phyloP scores from a whole-genome alignment of 1,139 yeast species.

The Kodamaea plutei region DNA sequence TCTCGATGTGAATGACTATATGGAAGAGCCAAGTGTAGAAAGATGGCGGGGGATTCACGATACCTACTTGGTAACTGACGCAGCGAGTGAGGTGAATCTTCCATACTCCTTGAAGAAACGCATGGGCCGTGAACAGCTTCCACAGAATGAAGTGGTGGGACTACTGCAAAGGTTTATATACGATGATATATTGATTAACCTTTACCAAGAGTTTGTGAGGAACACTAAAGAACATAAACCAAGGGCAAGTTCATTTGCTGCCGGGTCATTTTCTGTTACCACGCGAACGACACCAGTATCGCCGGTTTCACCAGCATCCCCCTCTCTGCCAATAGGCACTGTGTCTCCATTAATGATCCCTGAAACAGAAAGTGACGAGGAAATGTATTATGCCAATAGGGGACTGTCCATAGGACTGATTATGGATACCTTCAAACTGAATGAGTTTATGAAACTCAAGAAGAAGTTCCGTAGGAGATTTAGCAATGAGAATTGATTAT shows the following conservation, averaged over 20 bases:
- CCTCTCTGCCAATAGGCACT: neutral
- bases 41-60: slow-evolving; percentile 27
- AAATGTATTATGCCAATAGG: slow-evolving; percentile 4
- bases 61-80: slow-evolving; percentile 24
- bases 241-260: no score
- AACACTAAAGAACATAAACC: slow-evolving; percentile 10
- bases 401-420: slow-evolving; percentile 22
- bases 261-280: no score
- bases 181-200: slow-evolving; percentile 30
- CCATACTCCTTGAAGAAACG: slow-evolving; percentile 18
- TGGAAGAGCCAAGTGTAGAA: slow-evolving; percentile 12
- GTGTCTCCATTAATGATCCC: neutral
- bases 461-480: slow-evolving; percentile 20
- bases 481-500: slow-evolving; percentile 12
- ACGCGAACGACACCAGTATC: no score
- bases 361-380: slow-evolving; percentile 2
- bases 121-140: slow-evolving; percentile 5
- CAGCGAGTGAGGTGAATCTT: slow-evolving; percentile 33
- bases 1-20: slow-evolving; percentile 24
- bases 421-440: slow-evolving; percentile 18
- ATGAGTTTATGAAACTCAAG: slow-evolving; percentile 18
- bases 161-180: slow-evolving; percentile 24
- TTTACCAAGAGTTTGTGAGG: slow-evolving; percentile 31
- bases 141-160: slow-evolving; percentile 5
- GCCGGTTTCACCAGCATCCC: slow-evolving; percentile 1